Base-by-base conservation (phyloP, 495 filamentous ascomycete genomes). In the Sphaerosporella brunnea region DNA sequence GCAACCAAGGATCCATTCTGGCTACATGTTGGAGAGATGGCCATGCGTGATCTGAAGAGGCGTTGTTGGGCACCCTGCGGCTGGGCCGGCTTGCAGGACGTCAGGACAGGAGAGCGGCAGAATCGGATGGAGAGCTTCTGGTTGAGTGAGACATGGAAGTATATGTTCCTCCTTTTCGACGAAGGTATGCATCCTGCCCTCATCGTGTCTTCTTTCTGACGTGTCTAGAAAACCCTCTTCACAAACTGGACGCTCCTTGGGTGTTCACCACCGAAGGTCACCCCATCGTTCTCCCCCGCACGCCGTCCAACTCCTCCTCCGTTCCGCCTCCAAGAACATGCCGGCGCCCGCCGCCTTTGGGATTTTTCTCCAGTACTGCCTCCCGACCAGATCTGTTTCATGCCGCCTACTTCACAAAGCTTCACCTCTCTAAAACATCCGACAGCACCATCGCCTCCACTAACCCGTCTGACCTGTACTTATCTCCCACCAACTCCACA, bases 111-210 rank as follows among this genome's bases (percentile, higher is more conserved):
- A 0, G 82, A 95, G 62, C 77, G 80, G 59, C 87, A 73, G 56
- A 90, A 97, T 59, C 79, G 90, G 15, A 97, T 97, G 90, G 90
- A 97, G 66, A 96, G 90, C 63, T 97, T 97, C 68, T 96, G 94
- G 62, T 69, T 96, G 1, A 86, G 92, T 2, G 90, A 97, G 64
- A 97, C 90, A 0, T 77, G 82, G 45, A 94, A 95, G 63, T 97
- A 97, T 63, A 66, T 97, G 45, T 93, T 85, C 51, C 66, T 97
- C 32, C 73, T 96, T 1, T 96, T 88, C 63, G 81, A 90, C 42
- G 57, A 60, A 21, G 55, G 51, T 58, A 41, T 9, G 26, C 48
- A 24, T 25, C 28, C 4, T 23, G 13, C 20, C 36, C 8, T 49
- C 11, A 23, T 39, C 28, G 18, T 4, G n/a, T 15, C 8, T 2